These are phyloP conservation scores for Volvariella volvacea DNA, from an alignment of 1,284 basidiomycete genomes.

Conservation along the genomic window DNA sequence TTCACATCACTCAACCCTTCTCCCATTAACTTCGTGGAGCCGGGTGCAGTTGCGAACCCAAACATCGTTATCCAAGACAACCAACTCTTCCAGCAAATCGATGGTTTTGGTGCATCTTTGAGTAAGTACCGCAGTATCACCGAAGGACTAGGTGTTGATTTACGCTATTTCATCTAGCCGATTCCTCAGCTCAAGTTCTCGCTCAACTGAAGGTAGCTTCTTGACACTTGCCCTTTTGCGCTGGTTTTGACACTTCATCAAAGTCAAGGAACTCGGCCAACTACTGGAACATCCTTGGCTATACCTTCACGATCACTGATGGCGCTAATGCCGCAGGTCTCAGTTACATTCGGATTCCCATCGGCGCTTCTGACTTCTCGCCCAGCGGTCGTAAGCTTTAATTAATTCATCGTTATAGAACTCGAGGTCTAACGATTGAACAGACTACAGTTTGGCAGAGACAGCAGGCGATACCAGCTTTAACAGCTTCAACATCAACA, in stretches of 20 bases:
- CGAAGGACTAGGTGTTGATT: neutral
- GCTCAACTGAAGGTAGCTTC: conserved; percentile 40
- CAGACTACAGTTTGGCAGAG: conserved; percentile 46
- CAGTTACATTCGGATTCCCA: conserved; percentile 41
- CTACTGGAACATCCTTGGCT: conserved; percentile 38
- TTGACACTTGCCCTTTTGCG: neutral
- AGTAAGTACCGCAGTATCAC: conserved; percentile 25
- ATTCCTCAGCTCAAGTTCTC: conserved; percentile 42
- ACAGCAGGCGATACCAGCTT: conserved; percentile 40
- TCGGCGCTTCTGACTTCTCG: conserved; percentile 53
- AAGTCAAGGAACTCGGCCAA: conserved; percentile 34
- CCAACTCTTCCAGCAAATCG: conserved; percentile 36
- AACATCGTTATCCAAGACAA: conserved; percentile 41
- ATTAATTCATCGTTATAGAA: neutral
- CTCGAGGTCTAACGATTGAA: neutral
- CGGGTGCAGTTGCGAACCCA: conserved; percentile 35
- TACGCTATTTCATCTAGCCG: conserved; percentile 27
- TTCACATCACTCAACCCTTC: conserved; percentile 41
- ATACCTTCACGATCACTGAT: conserved; percentile 40
- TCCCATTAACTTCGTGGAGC: conserved; percentile 48
- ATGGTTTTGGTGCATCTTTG: conserved; percentile 44
- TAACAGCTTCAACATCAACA: conserved; percentile 37
- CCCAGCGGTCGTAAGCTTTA: conserved; percentile 21
- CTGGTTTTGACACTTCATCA: neutral
- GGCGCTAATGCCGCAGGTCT: conserved; percentile 44